Base-by-base conservation (phyloP, 768 basidiomycete species). In the Trametes elegans region DNA sequence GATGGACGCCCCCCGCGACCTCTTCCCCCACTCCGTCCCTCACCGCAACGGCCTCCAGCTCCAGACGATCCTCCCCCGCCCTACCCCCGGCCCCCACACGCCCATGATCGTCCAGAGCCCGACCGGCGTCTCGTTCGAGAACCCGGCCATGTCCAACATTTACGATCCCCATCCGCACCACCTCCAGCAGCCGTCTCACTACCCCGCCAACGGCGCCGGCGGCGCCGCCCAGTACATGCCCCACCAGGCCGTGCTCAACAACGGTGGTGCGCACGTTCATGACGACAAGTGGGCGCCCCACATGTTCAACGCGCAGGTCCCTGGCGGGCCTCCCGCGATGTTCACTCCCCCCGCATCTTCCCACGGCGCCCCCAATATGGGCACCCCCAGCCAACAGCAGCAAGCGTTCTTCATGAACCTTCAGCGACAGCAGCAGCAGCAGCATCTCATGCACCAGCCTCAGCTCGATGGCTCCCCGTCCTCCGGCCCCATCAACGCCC, bases 41-140 rank as follows among this genome's bases (percentile, higher is more conserved):
- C 45, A 42, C 36, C 46, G 39, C 49, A 55, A 50, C 55, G 44
- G 63, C 34, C 55, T 68, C 31, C 70, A 66, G 57, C 66, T 68
- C 51, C 71, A 71, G 54, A 70, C 70, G 55, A 69, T 72, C 58
- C 59, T 70, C 43, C 69, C 70, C 11, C 60, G 69, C 32, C 62
- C 61, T 55, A 27, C 55, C 8, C 34, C 53, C 35, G 55, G 60
- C 58, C 40, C 60, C 18, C 71, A 74, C 39, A 64, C 67, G 26
- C 79, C 80, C 8, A 71, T 77, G 60, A 74, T 82, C 55, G 80
- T 76, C 32, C 71, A 75, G 67, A 72, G 68, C 42, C 70, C 74
- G 3, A 67, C 73, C 8, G 62, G 70, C 1, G 75, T 76, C 55
- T 76, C 77, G 3, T 81, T 72, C 51, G 81, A 82, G 63, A 82